Base-by-base conservation (phyloP, 257 asterid genomes). In the Lithospermum erythrorhizon region DNA sequence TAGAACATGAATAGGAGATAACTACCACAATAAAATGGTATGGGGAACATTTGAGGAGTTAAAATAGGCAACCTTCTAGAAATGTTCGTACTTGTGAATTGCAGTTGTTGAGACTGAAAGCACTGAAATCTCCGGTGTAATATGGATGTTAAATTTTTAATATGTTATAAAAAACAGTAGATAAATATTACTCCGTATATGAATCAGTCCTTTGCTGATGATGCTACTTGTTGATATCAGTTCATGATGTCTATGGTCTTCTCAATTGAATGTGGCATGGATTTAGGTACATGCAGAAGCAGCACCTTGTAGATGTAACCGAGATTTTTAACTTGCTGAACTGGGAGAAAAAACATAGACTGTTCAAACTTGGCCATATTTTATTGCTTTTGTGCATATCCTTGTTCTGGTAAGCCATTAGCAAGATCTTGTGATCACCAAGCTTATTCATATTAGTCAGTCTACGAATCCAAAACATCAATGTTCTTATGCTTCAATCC, bases 281-380 rank as follows among this genome's bases (percentile, higher is more conserved):
- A 19, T 67, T 76, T 74, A 90, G 98, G 83, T 90, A 82, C 72
- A 70, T 68, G 70, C 71, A 55, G 60, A 64, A 75, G 65, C 74
- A 81, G 74, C 95, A 87, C 78, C 88, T 85, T 11, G 70, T 90
- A 21, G 98, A 90, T 70, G 94, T 90, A 54, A 90, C 98, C 0
- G 96, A 90, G 85, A 82, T 90, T 64, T 90, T 90, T 75, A 90
- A 90, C 75, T 57, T 81, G 86, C 89, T 87, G 49, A 71, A 73
- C 68, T 68, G 95, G 87, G 96, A 90, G 71, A 87, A 87, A 86
- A 84, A 83, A 73, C 84, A 77, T 70, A 75, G 98, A 71, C 78
- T 90, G 61, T 70, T 88, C 85, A 90, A 87, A 80, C 87, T 90
- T 53, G 96, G 87, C 58, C 82, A 90, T 35, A 65, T 82, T 21